Percentiles rank a stretch among this genome's conserved stretches.
These are phyloP conservation scores for Exophiala viscosa DNA, from an alignment of 2,329 filamentous ascomycete species.

Conservation along the genomic window DNA sequence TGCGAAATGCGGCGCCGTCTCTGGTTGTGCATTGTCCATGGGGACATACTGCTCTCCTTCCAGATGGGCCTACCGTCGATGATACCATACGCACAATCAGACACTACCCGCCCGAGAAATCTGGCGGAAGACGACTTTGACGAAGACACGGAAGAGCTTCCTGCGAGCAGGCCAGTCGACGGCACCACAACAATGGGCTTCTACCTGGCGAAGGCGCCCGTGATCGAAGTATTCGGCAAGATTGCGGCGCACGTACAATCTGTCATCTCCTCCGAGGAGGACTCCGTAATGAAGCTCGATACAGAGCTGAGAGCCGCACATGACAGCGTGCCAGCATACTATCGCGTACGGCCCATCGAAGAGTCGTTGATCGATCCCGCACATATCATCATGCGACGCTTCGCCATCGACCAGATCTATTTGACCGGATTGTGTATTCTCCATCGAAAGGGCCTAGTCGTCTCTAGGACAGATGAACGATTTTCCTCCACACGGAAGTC, in stretches of 20 bases:
- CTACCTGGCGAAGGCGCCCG: neutral
- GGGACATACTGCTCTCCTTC: constrained; percentile 2
- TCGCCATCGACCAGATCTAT: constrained; percentile 1
- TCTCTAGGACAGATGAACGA: neutral
- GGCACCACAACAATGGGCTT: neutral
- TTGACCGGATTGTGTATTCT: neutral
- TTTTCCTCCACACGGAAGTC: neutral
- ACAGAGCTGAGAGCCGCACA: neutral
- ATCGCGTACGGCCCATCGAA: neutral
- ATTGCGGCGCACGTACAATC: neutral
- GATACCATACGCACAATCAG: neutral
- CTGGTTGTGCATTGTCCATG: neutral
- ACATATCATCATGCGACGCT: neutral
- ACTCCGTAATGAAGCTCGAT: neutral
- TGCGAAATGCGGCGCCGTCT: neutral
- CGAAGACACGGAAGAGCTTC: neutral
- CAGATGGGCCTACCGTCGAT: constrained; percentile 1
- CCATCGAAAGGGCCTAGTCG: neutral
- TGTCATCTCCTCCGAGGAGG: neutral
- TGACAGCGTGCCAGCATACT: neutral
- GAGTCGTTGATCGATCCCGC: neutral
- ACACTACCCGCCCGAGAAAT: neutral
- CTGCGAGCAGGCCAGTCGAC: neutral
- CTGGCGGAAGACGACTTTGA: neutral
- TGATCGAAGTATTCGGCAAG: neutral